phyloP scores from a whole-genome alignment of 148 eudicot genomes.

The Bassia scoparia region DNA sequence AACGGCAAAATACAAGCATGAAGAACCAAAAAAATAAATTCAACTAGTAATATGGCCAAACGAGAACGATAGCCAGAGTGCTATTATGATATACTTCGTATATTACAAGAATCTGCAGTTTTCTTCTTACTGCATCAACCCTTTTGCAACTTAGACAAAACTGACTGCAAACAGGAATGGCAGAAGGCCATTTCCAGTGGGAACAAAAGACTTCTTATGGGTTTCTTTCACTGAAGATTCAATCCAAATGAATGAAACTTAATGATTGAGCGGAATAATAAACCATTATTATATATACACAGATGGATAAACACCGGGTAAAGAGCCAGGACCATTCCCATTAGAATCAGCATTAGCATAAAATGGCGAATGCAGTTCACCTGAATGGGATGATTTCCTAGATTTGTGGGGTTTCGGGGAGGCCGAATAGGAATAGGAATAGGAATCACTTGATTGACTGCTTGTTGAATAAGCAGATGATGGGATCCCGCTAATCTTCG shows the following conservation, averaged over 20 bases:
- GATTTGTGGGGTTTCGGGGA: slow-evolving; percentile 64
- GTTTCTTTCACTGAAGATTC: background rate
- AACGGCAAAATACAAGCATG: background rate
- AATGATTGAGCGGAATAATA: background rate
- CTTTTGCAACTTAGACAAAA: background rate
- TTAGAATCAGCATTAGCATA: slow-evolving; percentile 54
- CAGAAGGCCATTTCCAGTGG: background rate
- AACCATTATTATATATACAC: too few relatives aligned
- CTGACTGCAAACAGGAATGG: slow-evolving; percentile 4
- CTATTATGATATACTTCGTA: background rate
- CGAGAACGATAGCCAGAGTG: too few relatives aligned
- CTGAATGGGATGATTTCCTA: slow-evolving; percentile 75
- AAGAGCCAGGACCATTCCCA: slow-evolving; percentile 49
- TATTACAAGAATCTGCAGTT: background rate
- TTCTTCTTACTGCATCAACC: slow-evolving; percentile 1
- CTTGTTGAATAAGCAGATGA: slow-evolving; percentile 54
- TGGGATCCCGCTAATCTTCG: slow-evolving; percentile 68
- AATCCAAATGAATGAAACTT: slow-evolving; percentile 16
- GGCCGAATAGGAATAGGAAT: too few relatives aligned
- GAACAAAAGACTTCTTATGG: background rate
- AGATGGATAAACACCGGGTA: slow-evolving; percentile 50
- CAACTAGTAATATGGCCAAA: background rate
- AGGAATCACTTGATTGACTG: slow-evolving; percentile 53
- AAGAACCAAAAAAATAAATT: background rate
- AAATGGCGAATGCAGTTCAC: slow-evolving; percentile 61